These are phyloP conservation scores for Bodo saltans DNA, from an alignment of 78 protist species.

Conservation along the genomic window DNA sequence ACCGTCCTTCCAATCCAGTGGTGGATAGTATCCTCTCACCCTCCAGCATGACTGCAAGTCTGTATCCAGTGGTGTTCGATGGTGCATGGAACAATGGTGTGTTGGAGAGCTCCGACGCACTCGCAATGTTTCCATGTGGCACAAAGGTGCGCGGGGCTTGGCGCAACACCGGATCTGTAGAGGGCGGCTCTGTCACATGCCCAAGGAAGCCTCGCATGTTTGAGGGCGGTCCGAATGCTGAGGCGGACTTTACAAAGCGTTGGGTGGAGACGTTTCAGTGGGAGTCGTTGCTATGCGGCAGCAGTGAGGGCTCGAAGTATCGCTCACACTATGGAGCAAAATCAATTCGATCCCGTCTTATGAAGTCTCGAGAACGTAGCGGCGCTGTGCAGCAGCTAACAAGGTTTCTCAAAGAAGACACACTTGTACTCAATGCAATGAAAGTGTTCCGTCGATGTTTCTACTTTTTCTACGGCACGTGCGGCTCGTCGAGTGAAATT, in stretches of 20 bases:
- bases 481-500: background rate
- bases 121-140: background rate
- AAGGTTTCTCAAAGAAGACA: background rate
- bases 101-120: background rate
- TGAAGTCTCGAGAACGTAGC: background rate
- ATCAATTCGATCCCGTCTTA: background rate
- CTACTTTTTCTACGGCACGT: conserved; percentile 17
- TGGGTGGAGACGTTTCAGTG: background rate
- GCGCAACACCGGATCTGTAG: no score
- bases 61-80: no score
- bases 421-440: background rate
- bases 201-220: no score
- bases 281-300: background rate
- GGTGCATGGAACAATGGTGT: background rate
- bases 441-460: conserved; percentile 7
- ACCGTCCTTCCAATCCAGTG: background rate
- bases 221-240: no score
- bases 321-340: background rate
- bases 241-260: background rate
- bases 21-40: background rate
- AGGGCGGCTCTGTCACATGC: no score
- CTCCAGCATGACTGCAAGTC: no score
- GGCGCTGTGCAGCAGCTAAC: background rate
- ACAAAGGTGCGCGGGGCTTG: background rate
- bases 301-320: background rate